These are phyloP conservation scores for Pseudogymnoascus sp. DNA, from an alignment of 2,329 filamentous ascomycete species.

Conservation along the genomic window DNA sequence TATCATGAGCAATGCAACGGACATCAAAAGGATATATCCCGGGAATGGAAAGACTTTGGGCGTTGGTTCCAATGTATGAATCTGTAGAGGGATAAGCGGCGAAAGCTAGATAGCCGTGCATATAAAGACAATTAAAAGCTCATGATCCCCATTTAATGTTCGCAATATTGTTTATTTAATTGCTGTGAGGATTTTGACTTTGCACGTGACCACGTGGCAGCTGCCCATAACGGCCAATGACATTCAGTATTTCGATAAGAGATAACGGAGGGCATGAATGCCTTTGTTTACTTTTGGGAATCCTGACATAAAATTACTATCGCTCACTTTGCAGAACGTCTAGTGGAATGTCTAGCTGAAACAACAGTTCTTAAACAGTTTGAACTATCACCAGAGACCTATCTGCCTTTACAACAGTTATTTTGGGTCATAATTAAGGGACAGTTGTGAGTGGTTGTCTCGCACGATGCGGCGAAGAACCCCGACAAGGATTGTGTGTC, in stretches of 20 bases:
- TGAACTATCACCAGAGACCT: neutral
- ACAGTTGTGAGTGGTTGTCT: neutral
- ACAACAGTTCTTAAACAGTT: neutral
- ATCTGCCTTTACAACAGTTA: neutral
- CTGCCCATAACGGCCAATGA: neutral
- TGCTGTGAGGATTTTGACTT: neutral
- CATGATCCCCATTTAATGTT: constrained; percentile 20
- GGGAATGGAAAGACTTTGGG: constrained; percentile 2
- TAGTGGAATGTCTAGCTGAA: neutral
- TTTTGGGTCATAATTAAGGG: neutral
- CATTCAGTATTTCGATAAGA: neutral
- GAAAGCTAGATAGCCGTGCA: constrained; percentile 27
- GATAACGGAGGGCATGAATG: neutral
- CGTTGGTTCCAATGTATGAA: constrained; percentile 3
- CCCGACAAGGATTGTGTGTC: neutral
- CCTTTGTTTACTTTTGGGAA: neutral
- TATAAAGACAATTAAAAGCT: constrained; percentile 28
- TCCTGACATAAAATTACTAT: neutral
- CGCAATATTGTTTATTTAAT: neutral
- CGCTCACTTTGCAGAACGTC: neutral
- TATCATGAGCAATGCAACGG: constrained; percentile 22
- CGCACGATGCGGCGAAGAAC: constrained; percentile 1
- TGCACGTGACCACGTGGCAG: neutral
- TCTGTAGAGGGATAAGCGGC: constrained; percentile 10
- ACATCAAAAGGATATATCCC: constrained; percentile 18